Base-by-base conservation (phyloP, 768 basidiomycete genomes). In the Boletus sensibilis region DNA sequence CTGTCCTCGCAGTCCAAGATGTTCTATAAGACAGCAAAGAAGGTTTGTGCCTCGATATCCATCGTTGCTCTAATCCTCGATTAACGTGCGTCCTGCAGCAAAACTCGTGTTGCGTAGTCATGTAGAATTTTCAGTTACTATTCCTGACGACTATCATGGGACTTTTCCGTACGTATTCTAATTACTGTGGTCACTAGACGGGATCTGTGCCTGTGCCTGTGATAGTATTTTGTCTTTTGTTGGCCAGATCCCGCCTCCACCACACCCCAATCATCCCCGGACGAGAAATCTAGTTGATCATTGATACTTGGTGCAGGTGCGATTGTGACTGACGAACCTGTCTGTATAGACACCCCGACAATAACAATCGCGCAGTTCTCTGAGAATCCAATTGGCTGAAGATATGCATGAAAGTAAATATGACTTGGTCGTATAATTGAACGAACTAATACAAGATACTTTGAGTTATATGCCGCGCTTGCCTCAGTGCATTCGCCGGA, bases 21-120 rank as follows among this genome's bases (percentile, higher is more conserved):
- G 88, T 99, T 99, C 72, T 98, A 98, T 79, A 97, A 98, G 88
- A 97, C 95, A 9, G 94, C 96, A 2, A 98, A 98, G 89, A 96
- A 95, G 89, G 95, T 94, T 53, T 50, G 81, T 66, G 4, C 12
- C 20, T 48, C 20, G 20, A 11, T 25, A 14, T 43, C 5, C 14
- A 29, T 50, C 31, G 46, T 56, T 18, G 25, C 52, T n/a, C n/a
- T 23, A 56, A 20, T 23, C 37, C 37, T 8, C 27, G 39, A 44
- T 59, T 65, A 53, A 67, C 55, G 16, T 38, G 39, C 4, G 41
- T 43, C 18, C n/a, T 54, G 35, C 69, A 94, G 92, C 93, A 96
- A 92, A 97, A 97, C 75, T 90, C 90, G 25, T 98, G 95, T 76
- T 97, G 94, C 69, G 79, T 91, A 58, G 76, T 96, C 72, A 90